Evolutionary conservation across 73 alveolate species (phyloP).

Genomic region (Paramecium caudatum): DNA sequence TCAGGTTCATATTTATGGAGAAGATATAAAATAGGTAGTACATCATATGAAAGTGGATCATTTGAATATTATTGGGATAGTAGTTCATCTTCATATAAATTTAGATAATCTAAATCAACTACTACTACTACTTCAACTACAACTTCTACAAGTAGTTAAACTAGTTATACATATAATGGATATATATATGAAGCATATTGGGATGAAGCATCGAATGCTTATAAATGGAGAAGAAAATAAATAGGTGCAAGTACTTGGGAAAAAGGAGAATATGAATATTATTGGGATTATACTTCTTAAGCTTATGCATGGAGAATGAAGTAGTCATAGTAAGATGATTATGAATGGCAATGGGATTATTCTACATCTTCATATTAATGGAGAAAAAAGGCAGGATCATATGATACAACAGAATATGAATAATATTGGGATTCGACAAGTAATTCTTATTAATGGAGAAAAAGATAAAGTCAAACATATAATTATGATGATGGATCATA

Average conservation of each 20-base stretch:
- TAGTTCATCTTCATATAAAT: neutral
- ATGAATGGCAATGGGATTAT: constrained; percentile 53
- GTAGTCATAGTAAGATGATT: neutral
- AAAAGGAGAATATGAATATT: neutral
- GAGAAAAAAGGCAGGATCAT: constrained; percentile 3
- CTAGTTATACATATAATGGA: constrained; percentile 5
- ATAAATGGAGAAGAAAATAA: constrained; percentile 29
- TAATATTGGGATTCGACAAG: constrained; percentile 28
- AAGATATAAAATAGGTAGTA: neutral
- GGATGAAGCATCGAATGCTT: neutral
- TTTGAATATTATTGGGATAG: constrained; percentile 19
- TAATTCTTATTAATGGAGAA: constrained; percentile 17
- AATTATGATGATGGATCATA: constrained; percentile 22
- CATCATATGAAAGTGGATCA: neutral
- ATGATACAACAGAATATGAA: constrained; percentile 12
- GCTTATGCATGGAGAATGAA: constrained; percentile 4
- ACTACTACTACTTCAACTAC: neutral
- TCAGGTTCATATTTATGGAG: constrained; percentile 13
- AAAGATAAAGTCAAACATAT: neutral
- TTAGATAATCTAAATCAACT: neutral
- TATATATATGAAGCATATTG: neutral
- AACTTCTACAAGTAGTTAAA: neutral
- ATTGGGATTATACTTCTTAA: neutral
- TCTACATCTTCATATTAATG: neutral
- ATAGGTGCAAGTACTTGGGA: constrained; percentile 5